Base-by-base conservation (phyloP, 257 asterid species). In the Scutellaria barbata region DNA sequence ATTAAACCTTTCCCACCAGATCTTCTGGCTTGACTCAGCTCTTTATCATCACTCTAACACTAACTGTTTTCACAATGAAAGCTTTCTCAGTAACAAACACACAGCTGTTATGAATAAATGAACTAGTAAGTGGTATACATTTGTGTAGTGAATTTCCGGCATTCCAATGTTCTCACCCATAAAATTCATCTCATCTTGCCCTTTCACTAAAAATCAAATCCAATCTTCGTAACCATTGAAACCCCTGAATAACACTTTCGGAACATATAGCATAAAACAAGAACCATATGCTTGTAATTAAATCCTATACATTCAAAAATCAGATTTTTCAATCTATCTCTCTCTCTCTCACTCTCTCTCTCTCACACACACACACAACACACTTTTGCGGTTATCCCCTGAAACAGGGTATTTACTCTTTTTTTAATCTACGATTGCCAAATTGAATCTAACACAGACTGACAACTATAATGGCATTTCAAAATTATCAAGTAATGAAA, bases 281-380 rank as follows among this genome's bases (percentile, higher is more conserved):
- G 69, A 60, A 61, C 69, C 43, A 33, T 10, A 61, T 40, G 43
- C 25, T 59, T 71, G 59, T 12, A 58, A 65, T 52, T 14, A 7
- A 30, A 59, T 20, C 47, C 60, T 46, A 17, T 50, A 25, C 30
- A 46, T 16, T 5, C 39, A 56, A 51, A 43, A 37, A 63, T n/a
- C 57, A 39, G 53, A 45, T 53, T 60, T 69, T 74, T 45, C 35
- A 61, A 72, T 63, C 79, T 61, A 39, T 59, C 63, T 20, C 20
- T 40, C 55, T 61, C 48, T 35, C 52, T 62, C 5, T 68, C 25
- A 10, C 18, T 37, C 30, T 17, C 40, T 43, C 5, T 30, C 35
- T 30, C 35, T 25, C 30, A 25, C 30, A 25, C 30, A 25, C 30
- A 25, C 30, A 25, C 30, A 25, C 30, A 25, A 25, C 30, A 25